phyloP scores from a whole-genome alignment of 2,329 filamentous ascomycete species.

The Fusarium heterosporum region DNA sequence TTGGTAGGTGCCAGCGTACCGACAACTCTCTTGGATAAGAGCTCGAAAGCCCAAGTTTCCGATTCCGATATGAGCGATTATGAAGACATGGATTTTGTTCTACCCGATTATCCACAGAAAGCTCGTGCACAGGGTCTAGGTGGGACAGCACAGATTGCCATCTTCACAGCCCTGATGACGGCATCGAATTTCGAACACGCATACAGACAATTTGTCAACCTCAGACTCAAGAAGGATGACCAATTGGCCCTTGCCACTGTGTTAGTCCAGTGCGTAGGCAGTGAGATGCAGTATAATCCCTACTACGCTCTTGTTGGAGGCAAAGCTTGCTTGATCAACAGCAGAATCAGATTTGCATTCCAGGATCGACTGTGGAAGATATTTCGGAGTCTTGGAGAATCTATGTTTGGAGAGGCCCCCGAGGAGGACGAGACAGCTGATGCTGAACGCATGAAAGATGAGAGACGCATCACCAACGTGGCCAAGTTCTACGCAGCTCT shows the following conservation, averaged over 20 bases:
- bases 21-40: slow-evolving; percentile 49
- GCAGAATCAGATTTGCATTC: slow-evolving; percentile 83
- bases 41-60: slow-evolving; percentile 28
- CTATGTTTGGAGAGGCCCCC: slow-evolving; percentile 72
- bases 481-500: slow-evolving; percentile 67
- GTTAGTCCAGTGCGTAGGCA: slow-evolving; percentile 85
- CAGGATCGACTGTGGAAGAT: slow-evolving; percentile 88
- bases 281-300: slow-evolving; percentile 87
- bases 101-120: slow-evolving; percentile 77
- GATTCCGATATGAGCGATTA: slow-evolving; percentile 52
- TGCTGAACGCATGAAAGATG: slow-evolving; percentile 59
- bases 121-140: slow-evolving; percentile 87
- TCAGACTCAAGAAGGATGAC: slow-evolving; percentile 87
- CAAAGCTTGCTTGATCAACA: slow-evolving; percentile 76
- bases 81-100: slow-evolving; percentile 60
- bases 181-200: slow-evolving; percentile 87
- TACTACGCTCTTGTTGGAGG: slow-evolving; percentile 91
- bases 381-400: slow-evolving; percentile 87
- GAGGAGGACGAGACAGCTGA: slow-evolving; percentile 68
- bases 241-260: slow-evolving; percentile 89
- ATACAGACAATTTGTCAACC: slow-evolving; percentile 80
- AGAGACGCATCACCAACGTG: slow-evolving; percentile 63
- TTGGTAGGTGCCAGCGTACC: slow-evolving; percentile 94
- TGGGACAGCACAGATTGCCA: slow-evolving; percentile 86
- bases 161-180: slow-evolving; percentile 91